Percentiles rank a stretch among this genome's conserved stretches.
Evolutionary conservation across 352 stramenopile genomes (phyloP).

Genomic region (Aphanomyces cochlioides): DNA sequence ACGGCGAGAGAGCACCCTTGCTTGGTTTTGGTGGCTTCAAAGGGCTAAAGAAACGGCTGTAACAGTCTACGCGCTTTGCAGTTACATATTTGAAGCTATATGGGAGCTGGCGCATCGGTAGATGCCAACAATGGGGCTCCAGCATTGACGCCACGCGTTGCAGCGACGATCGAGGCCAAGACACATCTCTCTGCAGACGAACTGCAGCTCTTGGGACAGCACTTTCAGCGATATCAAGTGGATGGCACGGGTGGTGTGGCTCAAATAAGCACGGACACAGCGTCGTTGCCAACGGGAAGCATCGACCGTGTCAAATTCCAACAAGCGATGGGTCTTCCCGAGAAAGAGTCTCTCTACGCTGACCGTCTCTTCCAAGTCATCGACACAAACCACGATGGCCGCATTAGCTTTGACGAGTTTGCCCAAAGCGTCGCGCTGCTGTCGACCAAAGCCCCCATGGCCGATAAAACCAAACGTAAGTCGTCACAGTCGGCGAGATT

Average conservation of each 20-base stretch:
- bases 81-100: neutral
- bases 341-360: conserved; percentile 80
- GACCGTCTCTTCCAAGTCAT: conserved; percentile 81
- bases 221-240: conserved; percentile 8
- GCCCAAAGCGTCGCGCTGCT: conserved; percentile 66
- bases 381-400: conserved; percentile 70
- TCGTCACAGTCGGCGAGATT: conserved; percentile 9
- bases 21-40: no score
- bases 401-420: conserved; percentile 78
- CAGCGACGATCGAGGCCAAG: conserved; percentile 6
- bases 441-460: conserved; percentile 57
- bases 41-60: no score
- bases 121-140: neutral
- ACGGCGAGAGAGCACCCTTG: no score
- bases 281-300: neutral
- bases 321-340: conserved; percentile 63
- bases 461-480: conserved; percentile 73
- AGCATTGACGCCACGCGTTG: conserved; percentile 16
- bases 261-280: conserved; percentile 5
- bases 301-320: conserved; percentile 82
- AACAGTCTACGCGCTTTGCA: no score
- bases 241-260: neutral
- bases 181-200: conserved; percentile 19
- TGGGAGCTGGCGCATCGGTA: conserved; percentile 24
- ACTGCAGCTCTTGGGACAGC: conserved; percentile 19